These are phyloP conservation scores for Dalbergia oliveri DNA, from an alignment of 306 rosid genomes.

Conservation along the genomic window DNA sequence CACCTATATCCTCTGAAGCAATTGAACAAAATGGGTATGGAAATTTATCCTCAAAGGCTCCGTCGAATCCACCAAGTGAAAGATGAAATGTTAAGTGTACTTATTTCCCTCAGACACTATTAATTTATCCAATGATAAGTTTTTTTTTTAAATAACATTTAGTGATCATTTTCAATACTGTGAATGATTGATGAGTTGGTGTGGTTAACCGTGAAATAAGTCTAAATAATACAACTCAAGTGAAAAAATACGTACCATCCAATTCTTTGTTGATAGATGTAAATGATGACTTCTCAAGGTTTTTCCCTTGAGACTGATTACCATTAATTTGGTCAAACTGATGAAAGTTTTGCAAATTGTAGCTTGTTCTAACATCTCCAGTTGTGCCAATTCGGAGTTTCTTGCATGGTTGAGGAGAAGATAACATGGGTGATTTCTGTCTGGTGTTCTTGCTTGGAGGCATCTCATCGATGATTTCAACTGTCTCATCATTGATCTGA, in stretches of 20 bases:
- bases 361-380: constrained; percentile 1
- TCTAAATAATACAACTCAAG: not conserved
- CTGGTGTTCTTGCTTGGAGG: constrained; percentile 41
- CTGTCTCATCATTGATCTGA: not conserved
- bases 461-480: constrained; percentile 4
- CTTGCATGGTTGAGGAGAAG: constrained; percentile 12
- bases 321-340: not conserved
- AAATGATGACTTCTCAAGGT: not conserved
- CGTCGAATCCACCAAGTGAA: not conserved
- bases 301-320: not conserved
- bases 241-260: constrained; percentile 14
- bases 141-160: too few relatives aligned
- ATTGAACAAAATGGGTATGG: not conserved
- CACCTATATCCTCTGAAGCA: not conserved
- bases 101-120: too few relatives aligned
- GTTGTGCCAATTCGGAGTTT: constrained; percentile 19
- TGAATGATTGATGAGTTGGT: too few relatives aligned
- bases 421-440: not conserved
- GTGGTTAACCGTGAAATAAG: too few relatives aligned
- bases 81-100: not conserved
- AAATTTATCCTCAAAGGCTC: not conserved
- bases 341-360: not conserved
- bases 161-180: too few relatives aligned
- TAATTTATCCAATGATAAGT: too few relatives aligned
- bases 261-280: not conserved